Conservation (phyloP, 1,284 basidiomycete species). For the Rhodotorula sp. region DNA sequence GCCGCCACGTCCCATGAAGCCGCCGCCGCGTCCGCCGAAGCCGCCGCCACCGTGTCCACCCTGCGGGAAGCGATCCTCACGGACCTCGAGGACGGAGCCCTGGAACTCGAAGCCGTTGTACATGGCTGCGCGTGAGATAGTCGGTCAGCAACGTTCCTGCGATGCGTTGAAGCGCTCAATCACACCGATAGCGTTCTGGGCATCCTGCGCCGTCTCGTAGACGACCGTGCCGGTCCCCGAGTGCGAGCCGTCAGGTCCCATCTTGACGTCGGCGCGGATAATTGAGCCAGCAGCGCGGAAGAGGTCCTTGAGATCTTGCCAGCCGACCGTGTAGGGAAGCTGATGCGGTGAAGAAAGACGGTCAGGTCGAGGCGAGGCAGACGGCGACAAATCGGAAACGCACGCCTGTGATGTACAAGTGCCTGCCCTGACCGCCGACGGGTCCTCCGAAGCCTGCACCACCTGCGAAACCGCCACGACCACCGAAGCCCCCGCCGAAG, state of each 20-base stretch:
- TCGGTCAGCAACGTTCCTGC: not conserved
- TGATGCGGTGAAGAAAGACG: conserved; percentile 47
- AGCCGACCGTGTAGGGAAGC: conserved; percentile 91
- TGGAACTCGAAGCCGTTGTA: conserved; percentile 95
- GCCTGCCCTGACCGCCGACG: conserved; percentile 18
- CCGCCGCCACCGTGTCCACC: conserved; percentile 82
- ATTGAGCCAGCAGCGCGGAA: conserved; percentile 93
- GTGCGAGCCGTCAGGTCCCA: conserved; percentile 79
- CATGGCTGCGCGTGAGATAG: conserved; percentile 60
- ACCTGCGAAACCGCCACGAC: conserved; percentile 23
- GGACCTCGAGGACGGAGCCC: conserved; percentile 84
- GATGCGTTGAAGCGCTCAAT: not conserved
- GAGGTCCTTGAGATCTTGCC: conserved; percentile 97
- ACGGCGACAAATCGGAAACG: not conserved
- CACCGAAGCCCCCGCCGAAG: conserved; percentile 41
- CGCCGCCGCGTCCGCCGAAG: conserved; percentile 37
- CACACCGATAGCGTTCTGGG: conserved; percentile 80
- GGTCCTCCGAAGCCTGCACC: conserved; percentile 24
- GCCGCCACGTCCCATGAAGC: conserved; percentile 12
- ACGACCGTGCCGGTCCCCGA: conserved; percentile 68
- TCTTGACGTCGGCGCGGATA: conserved; percentile 89
- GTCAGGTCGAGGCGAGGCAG: not conserved
- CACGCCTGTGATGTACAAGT: conserved; percentile 36
- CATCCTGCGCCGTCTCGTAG: conserved; percentile 85
- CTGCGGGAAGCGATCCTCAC: conserved; percentile 87